phyloP scores from a whole-genome alignment of 768 basidiomycete species.

The Psilocybe azurescens region DNA sequence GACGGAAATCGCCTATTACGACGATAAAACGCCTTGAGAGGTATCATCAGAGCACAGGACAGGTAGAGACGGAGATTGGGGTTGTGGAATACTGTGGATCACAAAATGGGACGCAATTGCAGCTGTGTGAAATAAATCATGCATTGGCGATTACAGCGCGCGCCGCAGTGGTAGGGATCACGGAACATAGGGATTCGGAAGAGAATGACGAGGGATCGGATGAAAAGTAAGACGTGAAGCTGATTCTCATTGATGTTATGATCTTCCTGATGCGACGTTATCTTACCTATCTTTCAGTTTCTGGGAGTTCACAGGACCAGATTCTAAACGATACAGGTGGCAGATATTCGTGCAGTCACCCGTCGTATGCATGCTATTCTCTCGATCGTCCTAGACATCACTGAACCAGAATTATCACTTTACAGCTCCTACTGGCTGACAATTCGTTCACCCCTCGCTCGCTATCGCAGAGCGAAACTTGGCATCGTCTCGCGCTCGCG shows the following conservation, averaged over 20 bases:
- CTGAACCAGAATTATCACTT: neutral
- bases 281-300: constrained; percentile 25
- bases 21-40: constrained; percentile 34
- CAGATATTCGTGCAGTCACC: constrained; percentile 42
- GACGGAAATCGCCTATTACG: constrained; percentile 25
- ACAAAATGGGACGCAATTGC: constrained; percentile 27
- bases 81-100: constrained; percentile 28
- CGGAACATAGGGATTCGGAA: constrained; percentile 2
- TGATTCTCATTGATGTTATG: neutral
- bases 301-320: constrained; percentile 43
- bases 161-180: neutral
- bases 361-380: constrained; percentile 31
- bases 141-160: constrained; percentile 18
- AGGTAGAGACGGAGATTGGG: constrained; percentile 38
- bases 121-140: constrained; percentile 23
- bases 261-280: constrained; percentile 26
- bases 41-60: constrained; percentile 31
- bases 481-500: constrained; percentile 41
- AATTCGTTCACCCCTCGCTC: constrained; percentile 30
- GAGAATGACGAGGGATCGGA: neutral
- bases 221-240: neutral
- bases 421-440: constrained; percentile 37
- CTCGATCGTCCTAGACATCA: neutral
- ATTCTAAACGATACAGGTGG: constrained; percentile 41
- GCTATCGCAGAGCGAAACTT: constrained; percentile 40